phyloP scores from a whole-genome alignment of 2,329 filamentous ascomycete species.

The Phialophora tarda region DNA sequence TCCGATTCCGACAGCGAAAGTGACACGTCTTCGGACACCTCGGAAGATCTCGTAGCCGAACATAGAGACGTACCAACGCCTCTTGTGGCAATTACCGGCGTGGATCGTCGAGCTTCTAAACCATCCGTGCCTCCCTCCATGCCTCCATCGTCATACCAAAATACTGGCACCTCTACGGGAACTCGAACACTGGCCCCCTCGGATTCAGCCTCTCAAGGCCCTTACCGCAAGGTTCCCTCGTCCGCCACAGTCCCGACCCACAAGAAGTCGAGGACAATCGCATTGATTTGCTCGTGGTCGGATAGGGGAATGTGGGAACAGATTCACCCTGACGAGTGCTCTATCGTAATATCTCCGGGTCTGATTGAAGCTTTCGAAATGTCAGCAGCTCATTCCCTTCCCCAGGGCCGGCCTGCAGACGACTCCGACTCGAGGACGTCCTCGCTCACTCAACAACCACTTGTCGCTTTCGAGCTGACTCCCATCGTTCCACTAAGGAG shows the following conservation, averaged over 20 bases:
- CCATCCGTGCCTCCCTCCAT: constrained; percentile 44
- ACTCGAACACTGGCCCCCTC: constrained; percentile 74
- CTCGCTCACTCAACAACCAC: constrained; percentile 51
- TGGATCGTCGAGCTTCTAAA: constrained; percentile 51
- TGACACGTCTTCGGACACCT: constrained; percentile 56
- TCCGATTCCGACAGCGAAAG: constrained; percentile 59
- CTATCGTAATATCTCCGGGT: constrained; percentile 66
- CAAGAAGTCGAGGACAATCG: constrained; percentile 62
- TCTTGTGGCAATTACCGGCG: constrained; percentile 41
- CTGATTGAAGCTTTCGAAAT: constrained; percentile 69
- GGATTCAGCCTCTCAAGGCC: constrained; percentile 78
- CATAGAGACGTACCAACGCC: constrained; percentile 56
- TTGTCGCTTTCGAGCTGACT: constrained; percentile 81
- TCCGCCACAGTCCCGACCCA: constrained; percentile 45
- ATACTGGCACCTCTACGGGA: constrained; percentile 47
- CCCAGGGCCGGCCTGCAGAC: constrained; percentile 35
- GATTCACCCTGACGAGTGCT: constrained; percentile 67
- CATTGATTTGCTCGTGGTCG: constrained; percentile 68
- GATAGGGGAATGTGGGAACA: constrained; percentile 67
- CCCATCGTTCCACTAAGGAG: constrained; percentile 88
- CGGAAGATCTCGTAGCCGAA: constrained; percentile 58
- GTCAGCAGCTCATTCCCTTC: constrained; percentile 51
- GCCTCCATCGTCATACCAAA: constrained; percentile 37
- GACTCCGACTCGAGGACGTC: constrained; percentile 40
- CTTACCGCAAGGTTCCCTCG: constrained; percentile 62